These are phyloP conservation scores for Xylaria cubensis DNA, from an alignment of 495 filamentous ascomycete genomes.

Conservation along the genomic window DNA sequence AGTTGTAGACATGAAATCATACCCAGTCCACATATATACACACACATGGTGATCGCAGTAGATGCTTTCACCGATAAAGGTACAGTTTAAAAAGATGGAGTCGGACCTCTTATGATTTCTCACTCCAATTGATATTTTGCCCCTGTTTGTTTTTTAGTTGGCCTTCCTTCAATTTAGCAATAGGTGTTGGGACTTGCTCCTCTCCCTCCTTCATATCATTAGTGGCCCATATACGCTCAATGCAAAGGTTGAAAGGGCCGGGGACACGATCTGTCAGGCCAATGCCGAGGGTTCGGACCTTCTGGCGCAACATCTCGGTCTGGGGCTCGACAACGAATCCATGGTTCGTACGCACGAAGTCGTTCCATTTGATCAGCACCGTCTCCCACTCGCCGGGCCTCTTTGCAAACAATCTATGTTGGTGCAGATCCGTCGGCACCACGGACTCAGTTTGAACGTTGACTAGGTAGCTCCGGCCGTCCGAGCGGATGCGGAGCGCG, in stretches of 20 bases:
- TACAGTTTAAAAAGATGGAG: not conserved
- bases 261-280: conserved; percentile 87
- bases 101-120: conserved; percentile 31
- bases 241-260: conserved; percentile 82
- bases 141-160: conserved; percentile 57
- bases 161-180: conserved; percentile 34
- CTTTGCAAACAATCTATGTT: conserved; percentile 87
- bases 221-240: conserved; percentile 86
- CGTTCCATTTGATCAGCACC: conserved; percentile 82
- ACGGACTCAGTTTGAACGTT: conserved; percentile 95
- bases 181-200: conserved; percentile 30
- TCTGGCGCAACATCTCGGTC: conserved; percentile 81
- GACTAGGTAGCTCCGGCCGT: conserved; percentile 90
- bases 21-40: conserved; percentile 29
- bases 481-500: conserved; percentile 86
- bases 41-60: conserved; percentile 3
- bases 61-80: conserved; percentile 1
- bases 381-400: conserved; percentile 91
- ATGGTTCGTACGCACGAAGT: conserved; percentile 94
- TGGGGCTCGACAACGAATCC: conserved; percentile 91
- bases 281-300: conserved; percentile 83
- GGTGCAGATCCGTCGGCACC: conserved; percentile 91
- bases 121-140: conserved; percentile 51
- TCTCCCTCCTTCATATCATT: conserved; percentile 59
- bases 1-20: conserved; percentile 22